Percentiles rank a stretch among this genome's conserved stretches.
Evolutionary conservation across 2,329 filamentous ascomycete species (phyloP).

Genomic region (Penicillium polonicum): DNA sequence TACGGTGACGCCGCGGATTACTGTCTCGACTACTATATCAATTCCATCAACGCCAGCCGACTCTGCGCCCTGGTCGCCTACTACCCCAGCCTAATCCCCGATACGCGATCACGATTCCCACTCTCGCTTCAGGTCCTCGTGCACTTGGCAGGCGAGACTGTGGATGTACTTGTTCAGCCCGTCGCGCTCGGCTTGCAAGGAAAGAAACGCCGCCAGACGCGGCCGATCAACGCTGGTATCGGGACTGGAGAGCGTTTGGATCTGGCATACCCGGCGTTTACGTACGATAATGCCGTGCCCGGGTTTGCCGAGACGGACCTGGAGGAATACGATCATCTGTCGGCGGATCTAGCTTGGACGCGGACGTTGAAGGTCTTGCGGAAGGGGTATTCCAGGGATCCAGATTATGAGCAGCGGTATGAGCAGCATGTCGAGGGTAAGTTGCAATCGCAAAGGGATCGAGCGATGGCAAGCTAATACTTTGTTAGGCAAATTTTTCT

Average conservation of each 20-base stretch:
- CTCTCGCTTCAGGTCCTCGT: slow-evolving; percentile 51
- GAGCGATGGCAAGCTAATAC: background rate
- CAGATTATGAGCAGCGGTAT: slow-evolving; percentile 37
- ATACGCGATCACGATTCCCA: slow-evolving; percentile 41
- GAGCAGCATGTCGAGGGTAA: slow-evolving; percentile 40
- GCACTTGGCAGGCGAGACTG: slow-evolving; percentile 54
- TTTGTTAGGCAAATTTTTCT: slow-evolving; percentile 34
- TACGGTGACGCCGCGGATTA: slow-evolving; percentile 62
- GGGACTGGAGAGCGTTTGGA: slow-evolving; percentile 49
- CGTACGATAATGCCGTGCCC: slow-evolving; percentile 55
- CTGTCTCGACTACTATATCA: slow-evolving; percentile 58
- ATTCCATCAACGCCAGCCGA: slow-evolving; percentile 52
- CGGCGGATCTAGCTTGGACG: slow-evolving; percentile 67
- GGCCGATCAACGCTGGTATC: slow-evolving; percentile 51
- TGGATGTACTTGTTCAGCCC: slow-evolving; percentile 51
- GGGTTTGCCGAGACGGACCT: slow-evolving; percentile 72
- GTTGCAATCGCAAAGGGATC: background rate
- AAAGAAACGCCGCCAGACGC: slow-evolving; percentile 50
- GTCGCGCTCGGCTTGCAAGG: slow-evolving; percentile 55
- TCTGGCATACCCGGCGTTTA: slow-evolving; percentile 44
- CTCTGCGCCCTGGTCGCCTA: slow-evolving; percentile 62
- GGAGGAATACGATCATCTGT: slow-evolving; percentile 64
- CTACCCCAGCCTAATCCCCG: slow-evolving; percentile 60
- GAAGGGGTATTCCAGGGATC: slow-evolving; percentile 55
- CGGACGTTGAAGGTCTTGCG: slow-evolving; percentile 61